phyloP scores from a whole-genome alignment of 2,329 filamentous ascomycete species.

The Rhinocladiella similis region DNA sequence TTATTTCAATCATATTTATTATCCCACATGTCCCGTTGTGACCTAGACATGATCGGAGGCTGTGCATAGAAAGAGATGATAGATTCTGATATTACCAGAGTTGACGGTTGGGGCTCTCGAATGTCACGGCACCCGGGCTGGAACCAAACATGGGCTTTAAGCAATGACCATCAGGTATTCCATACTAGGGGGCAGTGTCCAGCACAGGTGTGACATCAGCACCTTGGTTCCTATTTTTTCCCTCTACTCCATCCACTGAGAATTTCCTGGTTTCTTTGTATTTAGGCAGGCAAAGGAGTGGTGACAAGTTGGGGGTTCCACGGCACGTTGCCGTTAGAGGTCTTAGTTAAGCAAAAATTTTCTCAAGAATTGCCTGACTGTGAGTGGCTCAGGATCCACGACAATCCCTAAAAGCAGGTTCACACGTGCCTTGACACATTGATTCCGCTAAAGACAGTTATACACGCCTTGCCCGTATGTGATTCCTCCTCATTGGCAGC shows the following conservation, averaged over 20 bases:
- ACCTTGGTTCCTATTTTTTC: no score
- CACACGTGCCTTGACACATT: slow-evolving; percentile 25
- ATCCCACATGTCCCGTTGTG: neutral
- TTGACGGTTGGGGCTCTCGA: no score
- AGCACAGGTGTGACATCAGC: no score
- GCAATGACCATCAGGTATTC: no score
- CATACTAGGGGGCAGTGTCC: no score
- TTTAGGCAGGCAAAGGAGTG: neutral
- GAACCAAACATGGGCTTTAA: no score
- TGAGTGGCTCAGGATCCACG: slow-evolving; percentile 22
- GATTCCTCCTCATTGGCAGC: slow-evolving; percentile 18
- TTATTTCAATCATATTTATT: no score
- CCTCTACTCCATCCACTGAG: no score
- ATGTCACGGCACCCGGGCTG: no score
- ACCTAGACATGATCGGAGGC: no score
- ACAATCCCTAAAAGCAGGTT: slow-evolving; percentile 28
- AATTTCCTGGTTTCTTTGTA: neutral
- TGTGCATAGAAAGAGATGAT: no score
- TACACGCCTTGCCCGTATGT: slow-evolving; percentile 21
- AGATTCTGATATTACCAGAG: no score
- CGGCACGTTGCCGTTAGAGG: slow-evolving; percentile 20
- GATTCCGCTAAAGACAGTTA: slow-evolving; percentile 25
- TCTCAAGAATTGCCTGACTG: slow-evolving; percentile 17
- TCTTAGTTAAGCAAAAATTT: slow-evolving; percentile 25
- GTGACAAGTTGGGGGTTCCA: slow-evolving; percentile 11